Evolutionary conservation across 2,329 filamentous ascomycete species (phyloP).

Genomic region (Didymella arachidicola): DNA sequence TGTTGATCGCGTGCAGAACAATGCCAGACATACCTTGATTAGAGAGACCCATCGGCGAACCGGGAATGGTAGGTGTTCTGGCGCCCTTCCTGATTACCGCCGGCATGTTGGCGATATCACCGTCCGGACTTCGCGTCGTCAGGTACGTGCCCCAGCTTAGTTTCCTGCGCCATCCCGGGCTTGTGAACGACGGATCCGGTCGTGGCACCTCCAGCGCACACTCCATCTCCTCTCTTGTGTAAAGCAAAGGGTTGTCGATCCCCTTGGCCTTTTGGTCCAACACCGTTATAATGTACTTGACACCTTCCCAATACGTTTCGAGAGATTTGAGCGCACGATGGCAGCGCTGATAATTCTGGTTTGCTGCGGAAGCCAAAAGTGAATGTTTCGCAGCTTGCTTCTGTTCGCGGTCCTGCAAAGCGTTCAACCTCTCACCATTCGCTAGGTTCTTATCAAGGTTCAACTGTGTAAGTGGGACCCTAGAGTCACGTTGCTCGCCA

Average conservation of each 20-base stretch:
- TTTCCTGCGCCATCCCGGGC: conserved; percentile 60
- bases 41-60: conserved; percentile 59
- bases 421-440: conserved; percentile 25
- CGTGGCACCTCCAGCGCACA: conserved; percentile 67
- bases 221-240: conserved; percentile 78
- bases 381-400: conserved; percentile 70
- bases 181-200: conserved; percentile 59
- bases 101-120: conserved; percentile 42
- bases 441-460: conserved; percentile 13
- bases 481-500: conserved; percentile 7
- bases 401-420: conserved; percentile 45
- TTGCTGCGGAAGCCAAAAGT: conserved; percentile 79
- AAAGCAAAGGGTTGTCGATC: conserved; percentile 76
- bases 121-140: conserved; percentile 43
- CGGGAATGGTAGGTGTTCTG: conserved; percentile 43
- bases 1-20: neutral
- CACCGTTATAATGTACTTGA: conserved; percentile 85
- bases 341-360: conserved; percentile 85
- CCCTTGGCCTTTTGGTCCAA: conserved; percentile 88
- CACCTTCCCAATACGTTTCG: conserved; percentile 85
- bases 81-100: conserved; percentile 44
- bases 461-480: conserved; percentile 6
- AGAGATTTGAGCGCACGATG: conserved; percentile 83
- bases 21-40: conserved; percentile 56
- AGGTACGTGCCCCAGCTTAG: conserved; percentile 55